A percentile compares a stretch with the other conserved stretches of the same genome.
phyloP scores from a whole-genome alignment of 1,139 yeast species.

The Ogataea hybrid region DNA sequence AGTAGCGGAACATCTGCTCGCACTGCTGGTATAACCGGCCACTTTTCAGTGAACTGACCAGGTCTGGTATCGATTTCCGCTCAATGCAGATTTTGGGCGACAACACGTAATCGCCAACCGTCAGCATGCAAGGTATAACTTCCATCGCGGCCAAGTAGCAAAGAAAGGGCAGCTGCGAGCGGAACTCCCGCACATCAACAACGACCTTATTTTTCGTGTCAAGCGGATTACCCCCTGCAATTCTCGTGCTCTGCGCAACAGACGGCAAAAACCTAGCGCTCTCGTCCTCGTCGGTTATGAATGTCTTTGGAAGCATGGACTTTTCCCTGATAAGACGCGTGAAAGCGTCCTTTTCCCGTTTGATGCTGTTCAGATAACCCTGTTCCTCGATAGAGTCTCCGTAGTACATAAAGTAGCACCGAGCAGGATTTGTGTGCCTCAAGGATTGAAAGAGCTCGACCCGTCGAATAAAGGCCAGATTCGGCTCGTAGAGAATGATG shows the following conservation, averaged over 20 bases:
- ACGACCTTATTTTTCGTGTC: constrained; percentile 59
- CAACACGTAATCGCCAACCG: constrained; percentile 90
- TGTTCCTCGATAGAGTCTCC: constrained; percentile 92
- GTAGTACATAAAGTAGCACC: constrained; percentile 82
- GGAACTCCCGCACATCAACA: constrained; percentile 92
- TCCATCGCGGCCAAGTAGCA: constrained; percentile 72
- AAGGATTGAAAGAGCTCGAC: constrained; percentile 79
- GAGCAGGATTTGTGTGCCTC: constrained; percentile 52
- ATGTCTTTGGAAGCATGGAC: constrained; percentile 75
- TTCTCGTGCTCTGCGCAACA: constrained; percentile 55
- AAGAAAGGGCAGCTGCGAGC: constrained; percentile 83
- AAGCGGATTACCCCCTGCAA: constrained; percentile 64
- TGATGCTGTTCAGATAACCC: constrained; percentile 65
- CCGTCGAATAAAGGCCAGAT: constrained; percentile 74
- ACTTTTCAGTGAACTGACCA: constrained; percentile 77
- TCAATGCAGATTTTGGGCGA: constrained; percentile 89
- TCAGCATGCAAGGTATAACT: constrained; percentile 81
- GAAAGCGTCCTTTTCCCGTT: constrained; percentile 88
- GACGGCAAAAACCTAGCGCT: constrained; percentile 37
- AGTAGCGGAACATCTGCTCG: constrained; percentile 81
- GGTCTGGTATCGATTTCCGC: constrained; percentile 87
- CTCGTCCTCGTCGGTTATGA: constrained; percentile 59
- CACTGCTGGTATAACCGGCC: constrained; percentile 87
- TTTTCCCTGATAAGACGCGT: constrained; percentile 75
- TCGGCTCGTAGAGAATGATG: constrained; percentile 86